Conservation (phyloP, 148 eudicot genomes). For the Salicornia ramosissima region DNA sequence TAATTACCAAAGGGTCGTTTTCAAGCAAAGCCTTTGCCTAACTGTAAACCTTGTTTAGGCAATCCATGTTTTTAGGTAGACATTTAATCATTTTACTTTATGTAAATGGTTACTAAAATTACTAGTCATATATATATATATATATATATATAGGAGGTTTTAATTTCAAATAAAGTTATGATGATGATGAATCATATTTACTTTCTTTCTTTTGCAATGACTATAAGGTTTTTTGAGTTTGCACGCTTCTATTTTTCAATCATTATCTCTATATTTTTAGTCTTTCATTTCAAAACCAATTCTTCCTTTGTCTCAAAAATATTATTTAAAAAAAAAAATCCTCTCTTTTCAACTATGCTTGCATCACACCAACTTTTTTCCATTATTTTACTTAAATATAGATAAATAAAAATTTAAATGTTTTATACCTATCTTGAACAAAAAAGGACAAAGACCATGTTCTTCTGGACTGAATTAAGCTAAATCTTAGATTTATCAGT, state of each 20-base stretch:
- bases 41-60: conserved; percentile 29
- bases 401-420: no score
- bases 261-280: conserved; percentile 20
- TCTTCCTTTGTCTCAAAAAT: no score
- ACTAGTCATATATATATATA: not conserved
- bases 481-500: no score
- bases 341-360: no score
- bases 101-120: conserved; percentile 1
- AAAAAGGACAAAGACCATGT: no score
- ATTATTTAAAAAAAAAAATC: no score
- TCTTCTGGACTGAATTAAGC: no score
- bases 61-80: conserved; percentile 6
- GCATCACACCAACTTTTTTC: no score
- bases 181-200: not conserved
- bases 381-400: no score
- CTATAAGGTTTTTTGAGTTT: conserved; percentile 10
- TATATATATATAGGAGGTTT: not conserved
- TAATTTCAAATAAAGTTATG: conserved; percentile 13
- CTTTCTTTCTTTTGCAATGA: conserved; percentile 18
- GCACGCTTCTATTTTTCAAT: conserved; percentile 30
- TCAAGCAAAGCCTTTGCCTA: conserved; percentile 19
- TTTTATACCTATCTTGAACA: no score
- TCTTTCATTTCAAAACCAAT: not conserved
- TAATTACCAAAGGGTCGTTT: conserved; percentile 20
- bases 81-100: conserved; percentile 21